Base-by-base conservation (phyloP, 2,329 filamentous ascomycete species). In the Nothomitra cinnamomea region DNA sequence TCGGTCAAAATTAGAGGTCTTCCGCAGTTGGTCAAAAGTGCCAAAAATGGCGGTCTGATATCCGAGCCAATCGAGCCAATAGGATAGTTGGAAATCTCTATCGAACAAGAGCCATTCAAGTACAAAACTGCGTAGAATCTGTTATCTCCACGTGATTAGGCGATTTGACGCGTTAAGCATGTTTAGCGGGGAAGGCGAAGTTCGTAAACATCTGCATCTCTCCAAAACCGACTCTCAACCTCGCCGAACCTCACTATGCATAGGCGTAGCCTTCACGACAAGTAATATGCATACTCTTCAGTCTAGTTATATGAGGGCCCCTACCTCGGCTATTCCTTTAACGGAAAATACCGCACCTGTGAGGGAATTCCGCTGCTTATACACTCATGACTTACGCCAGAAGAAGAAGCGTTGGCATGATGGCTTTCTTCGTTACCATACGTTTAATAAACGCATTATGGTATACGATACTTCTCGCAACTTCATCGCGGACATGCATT, bases 331-430 rank as follows among this genome's bases (percentile, higher is more conserved):
- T 35, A 63, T 75, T 47, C 69, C 73, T 42, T 68, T 70, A 28
- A 75, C 75, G 13, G 77, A 80, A 60, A 80, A 78, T 60, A 83
- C 81, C 19, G 87, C 88, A 1, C 74, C 78, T 0, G 87, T 95
- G 40, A 72, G 85, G 62, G 87, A 94, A 62, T 94, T 83, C 66
- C 76, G 79, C 57, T 95, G 89, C 65, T 79, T 95, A 3, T 95
- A 86, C 67, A 94, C 88, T 1, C 80, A 86, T 63, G 89, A 95
- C 63, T 66, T 94, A 42, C 80, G 81, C 52, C 80, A 86, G 54
- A 95, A 95, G 69, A 82, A 87, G 60, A 95, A 95, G 65, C 75
- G 86, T 56, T 95, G 89, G 89, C 87, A 94, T 62, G 89, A 95
- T 81, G 89, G 90, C 36, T 80, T 80, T 52, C 77, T 95, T 57